Conservation (phyloP, 1,284 basidiomycete species). For the Cyathus pygmaeus region DNA sequence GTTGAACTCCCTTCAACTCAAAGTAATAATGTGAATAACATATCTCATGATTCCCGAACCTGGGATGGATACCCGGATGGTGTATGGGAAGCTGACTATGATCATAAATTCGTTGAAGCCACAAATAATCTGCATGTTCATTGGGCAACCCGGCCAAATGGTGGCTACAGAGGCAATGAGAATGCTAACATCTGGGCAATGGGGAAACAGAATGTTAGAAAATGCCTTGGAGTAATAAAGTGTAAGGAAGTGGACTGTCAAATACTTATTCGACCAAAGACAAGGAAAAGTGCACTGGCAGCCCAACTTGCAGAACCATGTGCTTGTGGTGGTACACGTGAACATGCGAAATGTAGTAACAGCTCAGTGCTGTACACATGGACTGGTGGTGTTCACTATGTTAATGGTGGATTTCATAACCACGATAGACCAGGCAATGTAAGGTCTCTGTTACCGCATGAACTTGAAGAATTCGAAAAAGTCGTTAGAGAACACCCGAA, state of each 20-base stretch:
- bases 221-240: conserved; percentile 24
- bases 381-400: conserved; percentile 19
- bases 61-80: conserved; percentile 33
- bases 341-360: conserved; percentile 8
- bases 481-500: conserved; percentile 24
- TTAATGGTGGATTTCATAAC: conserved; percentile 19
- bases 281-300: background rate
- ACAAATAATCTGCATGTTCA: conserved; percentile 14
- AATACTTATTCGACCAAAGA: conserved; percentile 21
- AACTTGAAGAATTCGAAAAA: conserved; percentile 15
- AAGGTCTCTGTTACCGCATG: conserved; percentile 10
- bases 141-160: conserved; percentile 14
- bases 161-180: background rate
- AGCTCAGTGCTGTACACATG: conserved; percentile 4
- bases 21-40: too few relatives aligned
- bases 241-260: conserved; percentile 22
- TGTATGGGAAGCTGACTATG: conserved; percentile 9
- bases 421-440: conserved; percentile 15
- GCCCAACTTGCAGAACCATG: conserved; percentile 9
- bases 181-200: conserved; percentile 12
- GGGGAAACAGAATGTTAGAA: conserved; percentile 16
- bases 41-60: too few relatives aligned
- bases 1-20: too few relatives aligned
- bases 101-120: background rate
- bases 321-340: conserved; percentile 6